Percentiles rank a stretch among this genome's conserved stretches.
phyloP scores from a whole-genome alignment of 805 yeast species.

The Candida ulmi region DNA sequence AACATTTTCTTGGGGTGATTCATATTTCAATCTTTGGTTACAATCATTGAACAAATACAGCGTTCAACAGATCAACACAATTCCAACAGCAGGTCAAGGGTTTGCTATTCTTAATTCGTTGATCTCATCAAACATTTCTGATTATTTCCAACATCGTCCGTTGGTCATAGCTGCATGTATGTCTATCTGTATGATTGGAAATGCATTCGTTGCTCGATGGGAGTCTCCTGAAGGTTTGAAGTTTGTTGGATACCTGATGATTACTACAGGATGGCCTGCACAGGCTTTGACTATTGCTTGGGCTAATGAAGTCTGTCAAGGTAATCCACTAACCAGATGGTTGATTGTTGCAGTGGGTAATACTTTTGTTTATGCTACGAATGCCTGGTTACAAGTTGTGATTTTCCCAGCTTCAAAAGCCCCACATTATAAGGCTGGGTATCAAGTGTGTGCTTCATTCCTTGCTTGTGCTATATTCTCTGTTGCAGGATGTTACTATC shows the following conservation, averaged over 20 bases:
- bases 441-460: slow-evolving; percentile 23
- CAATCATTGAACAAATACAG: slow-evolving; percentile 20
- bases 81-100: slow-evolving; percentile 30
- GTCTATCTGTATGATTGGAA: slow-evolving; percentile 16
- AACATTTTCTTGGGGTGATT: slow-evolving; percentile 12
- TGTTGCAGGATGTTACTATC: slow-evolving; percentile 14
- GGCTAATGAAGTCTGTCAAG: slow-evolving; percentile 25
- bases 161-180: slow-evolving; percentile 21
- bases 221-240: slow-evolving; percentile 13
- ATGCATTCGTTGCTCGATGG: slow-evolving; percentile 22
- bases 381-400: slow-evolving; percentile 30
- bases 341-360: slow-evolving; percentile 27
- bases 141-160: slow-evolving; percentile 24
- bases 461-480: slow-evolving; percentile 7
- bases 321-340: slow-evolving; percentile 21
- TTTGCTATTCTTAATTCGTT: slow-evolving; percentile 24
- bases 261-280: slow-evolving; percentile 22
- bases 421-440: slow-evolving; percentile 28
- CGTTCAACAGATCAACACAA: slow-evolving; percentile 23
- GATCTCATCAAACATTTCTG: slow-evolving; percentile 24
- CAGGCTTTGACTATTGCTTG: slow-evolving; percentile 23
- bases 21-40: slow-evolving; percentile 28
- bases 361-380: slow-evolving; percentile 26
- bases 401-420: slow-evolving; percentile 30
- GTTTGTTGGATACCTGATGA: slow-evolving; percentile 12